Evolutionary conservation across 495 filamentous ascomycete species (phyloP).

Genomic region (Venustampulla echinocandica): DNA sequence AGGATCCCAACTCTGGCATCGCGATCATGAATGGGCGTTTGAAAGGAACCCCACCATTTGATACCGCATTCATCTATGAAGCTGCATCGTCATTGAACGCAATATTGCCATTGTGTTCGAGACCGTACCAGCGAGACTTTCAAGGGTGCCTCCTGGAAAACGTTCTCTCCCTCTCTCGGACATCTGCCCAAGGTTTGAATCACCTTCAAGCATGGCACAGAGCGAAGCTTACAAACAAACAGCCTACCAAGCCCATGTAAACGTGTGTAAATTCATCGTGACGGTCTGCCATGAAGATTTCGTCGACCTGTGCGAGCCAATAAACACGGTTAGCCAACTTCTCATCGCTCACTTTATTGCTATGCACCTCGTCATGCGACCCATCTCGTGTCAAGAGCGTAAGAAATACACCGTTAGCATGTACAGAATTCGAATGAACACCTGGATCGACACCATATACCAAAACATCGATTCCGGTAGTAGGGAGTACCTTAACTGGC

Average conservation of each 20-base stretch:
- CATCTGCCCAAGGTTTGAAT: background rate
- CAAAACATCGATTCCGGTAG: background rate
- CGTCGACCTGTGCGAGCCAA: background rate
- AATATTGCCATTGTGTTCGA: background rate
- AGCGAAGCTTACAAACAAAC: background rate
- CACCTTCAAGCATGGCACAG: background rate
- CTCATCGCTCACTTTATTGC: conserved; percentile 1
- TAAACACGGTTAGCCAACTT: background rate
- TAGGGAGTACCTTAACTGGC: background rate
- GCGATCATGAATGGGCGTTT: background rate
- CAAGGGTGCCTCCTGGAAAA: background rate
- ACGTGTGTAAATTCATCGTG: background rate
- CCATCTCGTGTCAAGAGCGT: background rate
- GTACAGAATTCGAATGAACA: conserved; percentile 2
- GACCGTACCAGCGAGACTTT: background rate
- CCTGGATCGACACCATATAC: background rate
- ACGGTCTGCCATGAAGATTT: background rate
- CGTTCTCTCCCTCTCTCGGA: background rate
- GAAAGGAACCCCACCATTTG: background rate
- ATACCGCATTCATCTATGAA: background rate
- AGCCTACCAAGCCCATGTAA: background rate
- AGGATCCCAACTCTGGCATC: background rate
- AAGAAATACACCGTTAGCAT: conserved; percentile 1
- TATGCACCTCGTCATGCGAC: background rate
- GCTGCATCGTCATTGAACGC: background rate